A percentile compares a stretch with the other conserved stretches of the same genome.
These are phyloP conservation scores for Emericellopsis cladophorae DNA, from an alignment of 2,329 filamentous ascomycete species.

Conservation along the genomic window DNA sequence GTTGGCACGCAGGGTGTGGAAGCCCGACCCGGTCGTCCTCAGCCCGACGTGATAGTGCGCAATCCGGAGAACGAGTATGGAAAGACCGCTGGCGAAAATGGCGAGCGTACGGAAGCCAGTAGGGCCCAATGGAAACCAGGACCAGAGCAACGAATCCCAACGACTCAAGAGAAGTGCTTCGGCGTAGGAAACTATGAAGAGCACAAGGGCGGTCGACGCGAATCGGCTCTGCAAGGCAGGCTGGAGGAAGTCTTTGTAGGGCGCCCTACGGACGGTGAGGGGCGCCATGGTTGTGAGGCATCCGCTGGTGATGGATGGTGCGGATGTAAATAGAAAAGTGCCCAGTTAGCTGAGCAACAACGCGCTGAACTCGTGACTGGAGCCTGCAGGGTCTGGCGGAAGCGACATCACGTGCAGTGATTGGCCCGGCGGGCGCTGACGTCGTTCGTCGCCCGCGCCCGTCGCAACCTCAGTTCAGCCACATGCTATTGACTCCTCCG, in stretches of 20 bases:
- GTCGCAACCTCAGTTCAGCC: not conserved
- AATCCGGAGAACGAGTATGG: conserved; percentile 76
- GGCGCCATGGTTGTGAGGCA: conserved; percentile 37
- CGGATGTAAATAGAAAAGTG: too few relatives aligned
- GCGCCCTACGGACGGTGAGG: conserved; percentile 40
- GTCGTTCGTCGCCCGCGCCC: too few relatives aligned
- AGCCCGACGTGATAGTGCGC: conserved; percentile 66
- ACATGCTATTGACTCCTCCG: too few relatives aligned
- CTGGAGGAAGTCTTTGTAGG: conserved; percentile 83
- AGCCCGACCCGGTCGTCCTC: conserved; percentile 56
- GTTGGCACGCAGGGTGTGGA: conserved; percentile 49
- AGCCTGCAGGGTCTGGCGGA: too few relatives aligned
- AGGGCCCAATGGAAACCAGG: conserved; percentile 71
- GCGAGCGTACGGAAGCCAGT: conserved; percentile 63
- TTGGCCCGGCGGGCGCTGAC: too few relatives aligned
- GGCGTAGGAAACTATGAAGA: conserved; percentile 60
- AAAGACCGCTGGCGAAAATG: conserved; percentile 64
- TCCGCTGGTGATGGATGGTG: conserved; percentile 19
- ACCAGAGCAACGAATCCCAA: conserved; percentile 55
- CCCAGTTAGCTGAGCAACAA: too few relatives aligned
- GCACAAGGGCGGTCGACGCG: conserved; percentile 58
- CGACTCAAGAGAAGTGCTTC: conserved; percentile 58
- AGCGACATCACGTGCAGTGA: too few relatives aligned
- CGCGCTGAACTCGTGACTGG: too few relatives aligned
- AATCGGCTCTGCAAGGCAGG: conserved; percentile 81